Evolutionary conservation across 495 filamentous ascomycete species (phyloP).

Genomic region (Amorphotheca resinae): DNA sequence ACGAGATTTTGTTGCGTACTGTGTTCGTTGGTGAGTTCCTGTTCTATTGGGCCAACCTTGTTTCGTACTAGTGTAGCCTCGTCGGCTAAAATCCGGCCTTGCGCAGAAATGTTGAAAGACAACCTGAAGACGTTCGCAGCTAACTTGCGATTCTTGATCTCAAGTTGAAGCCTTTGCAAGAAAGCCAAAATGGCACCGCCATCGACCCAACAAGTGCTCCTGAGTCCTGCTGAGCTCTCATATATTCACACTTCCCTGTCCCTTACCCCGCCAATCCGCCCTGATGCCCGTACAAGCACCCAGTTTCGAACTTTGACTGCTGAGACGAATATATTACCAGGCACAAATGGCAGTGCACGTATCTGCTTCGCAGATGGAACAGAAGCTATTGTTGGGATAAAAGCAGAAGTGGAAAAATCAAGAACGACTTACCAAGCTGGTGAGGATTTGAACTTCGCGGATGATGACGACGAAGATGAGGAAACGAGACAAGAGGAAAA

Average conservation of each 20-base stretch:
- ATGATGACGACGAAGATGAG: constrained; percentile 23
- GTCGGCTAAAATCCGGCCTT: too few relatives aligned
- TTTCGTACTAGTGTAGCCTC: too few relatives aligned
- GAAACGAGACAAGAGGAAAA: constrained; percentile 17
- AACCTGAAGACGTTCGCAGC: too few relatives aligned
- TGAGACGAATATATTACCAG: constrained; percentile 79
- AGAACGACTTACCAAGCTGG: constrained; percentile 12
- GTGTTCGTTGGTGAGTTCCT: too few relatives aligned
- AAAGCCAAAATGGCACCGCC: constrained; percentile 19
- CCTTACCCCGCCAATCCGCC: constrained; percentile 68
- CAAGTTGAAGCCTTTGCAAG: too few relatives aligned
- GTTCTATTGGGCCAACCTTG: too few relatives aligned
- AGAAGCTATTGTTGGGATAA: constrained; percentile 89
- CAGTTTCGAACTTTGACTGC: constrained; percentile 87
- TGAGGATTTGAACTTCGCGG: constrained; percentile 2
- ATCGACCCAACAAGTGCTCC: constrained; percentile 38
- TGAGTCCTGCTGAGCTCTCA: constrained; percentile 91
- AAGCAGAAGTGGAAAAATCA: constrained; percentile 79
- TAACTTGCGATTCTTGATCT: too few relatives aligned
- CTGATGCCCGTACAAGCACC: constrained; percentile 68
- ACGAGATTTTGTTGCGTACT: too few relatives aligned
- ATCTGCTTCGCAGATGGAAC: constrained; percentile 91
- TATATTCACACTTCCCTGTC: constrained; percentile 86
- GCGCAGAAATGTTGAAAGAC: too few relatives aligned
- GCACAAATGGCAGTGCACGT: constrained; percentile 81